Conservation (phyloP, 495 filamentous ascomycete genomes). For the Penicillium antarcticum region DNA sequence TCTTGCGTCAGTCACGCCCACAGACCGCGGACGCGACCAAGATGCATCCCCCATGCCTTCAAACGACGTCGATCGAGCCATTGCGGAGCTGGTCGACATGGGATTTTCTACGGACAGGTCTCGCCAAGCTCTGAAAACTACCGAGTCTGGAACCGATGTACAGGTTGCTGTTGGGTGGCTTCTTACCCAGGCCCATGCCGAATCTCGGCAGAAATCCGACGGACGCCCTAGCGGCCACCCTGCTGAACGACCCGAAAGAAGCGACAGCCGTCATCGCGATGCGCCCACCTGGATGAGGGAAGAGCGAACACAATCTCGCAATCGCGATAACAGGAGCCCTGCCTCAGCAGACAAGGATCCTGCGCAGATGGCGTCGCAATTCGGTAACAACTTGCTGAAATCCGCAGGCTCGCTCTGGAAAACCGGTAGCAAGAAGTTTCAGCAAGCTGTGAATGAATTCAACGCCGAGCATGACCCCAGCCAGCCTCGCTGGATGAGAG, state of each 20-base stretch:
- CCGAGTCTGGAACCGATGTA: slow-evolving; percentile 73
- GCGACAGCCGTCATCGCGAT: slow-evolving; percentile 36
- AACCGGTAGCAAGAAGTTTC: slow-evolving; percentile 87
- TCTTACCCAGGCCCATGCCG: slow-evolving; percentile 82
- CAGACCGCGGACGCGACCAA: slow-evolving; percentile 42
- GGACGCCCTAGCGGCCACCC: slow-evolving; percentile 29
- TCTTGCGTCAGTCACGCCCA: slow-evolving; percentile 38
- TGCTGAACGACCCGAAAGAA: slow-evolving; percentile 32
- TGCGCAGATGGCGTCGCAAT: slow-evolving; percentile 72
- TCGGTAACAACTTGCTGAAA: slow-evolving; percentile 83
- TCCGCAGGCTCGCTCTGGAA: slow-evolving; percentile 96
- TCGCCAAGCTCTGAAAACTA: slow-evolving; percentile 71
- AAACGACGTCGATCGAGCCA: slow-evolving; percentile 72
- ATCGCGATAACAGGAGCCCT: slow-evolving; percentile 53
- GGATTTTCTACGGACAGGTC: slow-evolving; percentile 84
- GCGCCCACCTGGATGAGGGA: slow-evolving; percentile 39
- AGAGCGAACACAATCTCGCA: slow-evolving; percentile 28
- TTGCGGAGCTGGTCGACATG: slow-evolving; percentile 93
- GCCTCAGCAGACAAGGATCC: slow-evolving; percentile 69
- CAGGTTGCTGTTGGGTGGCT: slow-evolving; percentile 88
- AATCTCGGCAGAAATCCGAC: slow-evolving; percentile 58
- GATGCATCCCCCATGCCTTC: slow-evolving; percentile 32
- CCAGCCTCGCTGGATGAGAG: slow-evolving; percentile 95
- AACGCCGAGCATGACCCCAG: slow-evolving; percentile 75
- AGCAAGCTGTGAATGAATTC: slow-evolving; percentile 88